Base-by-base conservation (phyloP, 495 filamentous ascomycete species). In the Aspergillus mulundensis region DNA sequence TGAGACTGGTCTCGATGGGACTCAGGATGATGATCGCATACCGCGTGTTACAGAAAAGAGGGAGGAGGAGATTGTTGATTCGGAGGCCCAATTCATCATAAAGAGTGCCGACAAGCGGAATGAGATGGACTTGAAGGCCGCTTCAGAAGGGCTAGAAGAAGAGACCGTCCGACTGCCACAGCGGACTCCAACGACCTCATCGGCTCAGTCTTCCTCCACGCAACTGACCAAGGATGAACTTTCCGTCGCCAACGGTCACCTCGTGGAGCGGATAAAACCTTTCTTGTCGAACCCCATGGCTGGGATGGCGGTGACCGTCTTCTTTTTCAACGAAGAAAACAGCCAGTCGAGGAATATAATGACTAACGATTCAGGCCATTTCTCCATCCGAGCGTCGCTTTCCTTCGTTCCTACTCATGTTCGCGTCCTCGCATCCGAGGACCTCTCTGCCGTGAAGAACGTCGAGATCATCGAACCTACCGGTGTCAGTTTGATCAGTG, bases 401-500 rank as follows among this genome's bases (percentile, higher is more conserved):
- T 85, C 93, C 18, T 99, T 99, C 66, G 75, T 95, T 4, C 94
- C 94, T 0, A 97, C 91, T 0, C 85, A 96, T 60, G 83, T 96
- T 20, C 82, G 90, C 21, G 85, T 97, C 2, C 72, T 97, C 19
- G 94, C 90, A 12, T 94, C 85, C 16, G 91, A 96, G 69, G 81
- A 86, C 36, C 77, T 99, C 5, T 96, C 91, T 10, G 84, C 83
- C 7, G 87, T 85, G 0, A 86, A 90, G 58, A 80, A 85, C 14
- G 79, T 97, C 34, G 75, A 82, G 38, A 76, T 96, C 36, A 89
- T 87, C 16, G 87, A 95, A 50, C 80, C 88, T 0, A 75, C 68
- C n/a, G 94, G 94, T 20, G 79, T 99, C 59, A 97, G 92, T 65
- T 53, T 99, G 50, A 97, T 99, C 64, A 97, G 90, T 65, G 94